A percentile compares a stretch with the other conserved stretches of the same genome.
phyloP scores from a whole-genome alignment of 2,329 filamentous ascomycete genomes.

The Xylariaceae sp. region DNA sequence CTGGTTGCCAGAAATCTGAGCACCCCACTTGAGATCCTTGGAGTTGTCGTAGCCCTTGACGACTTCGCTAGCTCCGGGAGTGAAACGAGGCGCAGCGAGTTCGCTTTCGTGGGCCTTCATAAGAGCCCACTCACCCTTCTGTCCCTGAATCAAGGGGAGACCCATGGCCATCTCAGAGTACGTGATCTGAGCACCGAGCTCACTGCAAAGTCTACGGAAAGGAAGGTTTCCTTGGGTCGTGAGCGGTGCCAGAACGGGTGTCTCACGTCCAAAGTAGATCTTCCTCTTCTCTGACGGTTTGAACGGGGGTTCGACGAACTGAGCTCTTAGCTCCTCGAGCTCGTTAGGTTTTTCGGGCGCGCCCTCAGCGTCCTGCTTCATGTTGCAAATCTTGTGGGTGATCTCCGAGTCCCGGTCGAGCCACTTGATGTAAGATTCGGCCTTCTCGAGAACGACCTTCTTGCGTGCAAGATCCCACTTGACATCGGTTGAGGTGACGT shows the following conservation, averaged over 20 bases:
- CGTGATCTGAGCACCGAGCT: conserved; percentile 84
- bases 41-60: conserved; percentile 76
- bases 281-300: conserved; percentile 88
- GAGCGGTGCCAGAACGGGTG: conserved; percentile 85
- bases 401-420: conserved; percentile 59
- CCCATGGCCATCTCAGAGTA: conserved; percentile 99
- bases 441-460: conserved; percentile 62
- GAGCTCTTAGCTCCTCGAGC: conserved; percentile 66
- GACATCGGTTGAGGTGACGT: conserved; percentile 62
- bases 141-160: conserved; percentile 80
- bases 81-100: conserved; percentile 63
- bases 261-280: conserved; percentile 91
- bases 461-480: conserved; percentile 74
- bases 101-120: conserved; percentile 90
- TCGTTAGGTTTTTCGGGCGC: conserved; percentile 31
- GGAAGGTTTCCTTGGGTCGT: conserved; percentile 96
- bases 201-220: conserved; percentile 83
- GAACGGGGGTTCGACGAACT: conserved; percentile 80
- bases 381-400: conserved; percentile 44
- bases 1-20: conserved; percentile 87
- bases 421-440: conserved; percentile 74
- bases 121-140: conserved; percentile 89
- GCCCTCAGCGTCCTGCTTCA: conserved; percentile 38
- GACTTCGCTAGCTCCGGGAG: conserved; percentile 45
- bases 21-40: conserved; percentile 82